phyloP scores from a whole-genome alignment of 805 yeast species.

The Maudiozyma turicensis region DNA sequence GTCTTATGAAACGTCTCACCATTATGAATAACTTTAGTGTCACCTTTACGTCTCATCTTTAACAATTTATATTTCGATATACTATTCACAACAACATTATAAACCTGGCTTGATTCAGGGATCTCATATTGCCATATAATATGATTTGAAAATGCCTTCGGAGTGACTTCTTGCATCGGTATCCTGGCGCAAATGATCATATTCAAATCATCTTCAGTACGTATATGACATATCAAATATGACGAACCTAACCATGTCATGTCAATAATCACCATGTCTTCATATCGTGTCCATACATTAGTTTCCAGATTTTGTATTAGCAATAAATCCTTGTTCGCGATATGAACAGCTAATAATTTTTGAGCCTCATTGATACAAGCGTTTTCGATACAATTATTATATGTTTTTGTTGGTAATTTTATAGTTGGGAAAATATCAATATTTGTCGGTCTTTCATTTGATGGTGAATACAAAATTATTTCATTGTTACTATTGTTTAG shows the following conservation, averaged over 20 bases:
- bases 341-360: constrained; percentile 20
- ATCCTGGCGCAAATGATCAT: constrained; percentile 19
- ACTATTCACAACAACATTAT: constrained; percentile 17
- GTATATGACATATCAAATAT: constrained; percentile 21
- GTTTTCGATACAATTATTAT: constrained; percentile 21
- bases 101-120: constrained; percentile 8
- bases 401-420: constrained; percentile 25
- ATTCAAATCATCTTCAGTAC: constrained; percentile 14
- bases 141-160: constrained; percentile 9
- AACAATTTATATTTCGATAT: constrained; percentile 14
- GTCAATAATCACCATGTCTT: constrained; percentile 17
- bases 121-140: constrained; percentile 22
- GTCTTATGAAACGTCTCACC: constrained; percentile 19
- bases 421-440: constrained; percentile 17
- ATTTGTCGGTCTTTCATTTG: constrained; percentile 13
- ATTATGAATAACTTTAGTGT: constrained; percentile 4
- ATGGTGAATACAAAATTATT: constrained; percentile 22
- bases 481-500: constrained; percentile 22
- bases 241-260: constrained; percentile 27
- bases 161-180: constrained; percentile 13
- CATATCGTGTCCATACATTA: constrained; percentile 22
- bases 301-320: constrained; percentile 23
- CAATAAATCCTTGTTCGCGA: constrained; percentile 26
- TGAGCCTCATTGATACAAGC: constrained; percentile 17
- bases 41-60: constrained; percentile 14